Conservation (phyloP, 1,139 yeast genomes). For the Pichia sp. region DNA sequence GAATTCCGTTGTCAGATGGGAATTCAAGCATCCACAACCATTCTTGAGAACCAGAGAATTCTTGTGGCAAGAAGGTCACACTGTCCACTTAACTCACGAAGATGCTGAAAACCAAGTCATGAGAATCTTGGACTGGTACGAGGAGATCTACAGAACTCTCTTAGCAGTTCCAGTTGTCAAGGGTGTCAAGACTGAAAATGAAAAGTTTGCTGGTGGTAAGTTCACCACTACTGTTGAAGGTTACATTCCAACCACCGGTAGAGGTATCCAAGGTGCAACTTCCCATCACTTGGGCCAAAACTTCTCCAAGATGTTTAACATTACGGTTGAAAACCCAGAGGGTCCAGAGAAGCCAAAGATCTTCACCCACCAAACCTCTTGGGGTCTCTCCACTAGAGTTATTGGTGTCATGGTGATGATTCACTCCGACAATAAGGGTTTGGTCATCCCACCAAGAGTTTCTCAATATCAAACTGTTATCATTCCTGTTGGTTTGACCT, state of each 20-base stretch:
- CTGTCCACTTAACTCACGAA: conserved; percentile 80
- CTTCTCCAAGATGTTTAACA: conserved; percentile 97
- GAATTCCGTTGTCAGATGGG: conserved; percentile 99
- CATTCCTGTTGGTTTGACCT: conserved; percentile 91
- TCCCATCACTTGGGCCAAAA: conserved; percentile 97
- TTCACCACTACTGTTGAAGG: conserved; percentile 97
- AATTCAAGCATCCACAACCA: conserved; percentile 99
- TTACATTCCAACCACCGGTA: conserved; percentile 95
- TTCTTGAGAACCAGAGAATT: conserved; percentile 98
- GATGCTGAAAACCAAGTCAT: conserved; percentile 80
- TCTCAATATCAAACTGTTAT: conserved; percentile 89
- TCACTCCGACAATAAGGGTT: conserved; percentile 97
- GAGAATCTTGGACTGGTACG: conserved; percentile 81
- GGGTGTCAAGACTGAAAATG: conserved; percentile 94
- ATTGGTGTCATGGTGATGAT: conserved; percentile 99
- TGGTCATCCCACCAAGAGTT: conserved; percentile 96
- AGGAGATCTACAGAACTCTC: conserved; percentile 77
- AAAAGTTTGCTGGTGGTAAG: conserved; percentile 96
- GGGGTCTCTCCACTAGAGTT: conserved; percentile 98
- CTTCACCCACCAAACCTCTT: conserved; percentile 92
- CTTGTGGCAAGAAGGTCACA: conserved; percentile 99
- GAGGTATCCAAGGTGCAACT: conserved; percentile 99
- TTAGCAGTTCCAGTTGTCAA: conserved; percentile 96
- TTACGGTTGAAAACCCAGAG: conserved; percentile 90
- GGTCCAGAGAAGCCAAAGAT: conserved; percentile 82